Conservation (phyloP, 164 flowering plant genomes). For the Vitis amurensis region DNA sequence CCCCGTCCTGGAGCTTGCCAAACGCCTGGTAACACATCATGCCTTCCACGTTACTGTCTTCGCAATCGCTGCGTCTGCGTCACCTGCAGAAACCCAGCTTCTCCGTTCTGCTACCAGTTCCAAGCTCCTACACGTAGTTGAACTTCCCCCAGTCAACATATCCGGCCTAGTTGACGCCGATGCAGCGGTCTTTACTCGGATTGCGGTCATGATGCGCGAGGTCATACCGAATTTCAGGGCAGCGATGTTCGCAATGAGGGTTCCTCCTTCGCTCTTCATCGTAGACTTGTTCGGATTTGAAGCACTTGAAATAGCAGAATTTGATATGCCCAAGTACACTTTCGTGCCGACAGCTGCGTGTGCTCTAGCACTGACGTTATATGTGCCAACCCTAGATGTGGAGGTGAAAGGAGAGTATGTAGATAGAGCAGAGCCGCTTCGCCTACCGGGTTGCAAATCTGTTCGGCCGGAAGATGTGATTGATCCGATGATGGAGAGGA, state of each 20-base stretch:
- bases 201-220: conserved; percentile 9
- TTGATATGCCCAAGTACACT: conserved; percentile 11
- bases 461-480: conserved; percentile 16
- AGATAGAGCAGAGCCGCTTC: conserved; percentile 8
- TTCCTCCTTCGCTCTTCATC: conserved; percentile 8
- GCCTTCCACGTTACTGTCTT: conserved; percentile 1
- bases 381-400: conserved; percentile 12
- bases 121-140: neutral
- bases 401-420: conserved; percentile 12
- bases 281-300: conserved; percentile 23
- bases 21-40: conserved; percentile 24
- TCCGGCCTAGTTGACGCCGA: conserved; percentile 1
- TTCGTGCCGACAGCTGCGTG: conserved; percentile 14
- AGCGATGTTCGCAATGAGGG: conserved; percentile 1
- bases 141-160: conserved; percentile 15
- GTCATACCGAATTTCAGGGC: conserved; percentile 1
- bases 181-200: neutral
- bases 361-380: conserved; percentile 8
- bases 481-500: conserved; percentile 17
- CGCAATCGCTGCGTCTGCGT: no score
- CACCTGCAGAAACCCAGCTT: no score
- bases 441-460: conserved; percentile 21
- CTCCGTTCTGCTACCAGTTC: no score
- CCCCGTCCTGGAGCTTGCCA: conserved; percentile 5
- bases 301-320: conserved; percentile 11